These are phyloP conservation scores for Debaryomyces singareniensis DNA, from an alignment of 1,139 yeast genomes.

Conservation along the genomic window DNA sequence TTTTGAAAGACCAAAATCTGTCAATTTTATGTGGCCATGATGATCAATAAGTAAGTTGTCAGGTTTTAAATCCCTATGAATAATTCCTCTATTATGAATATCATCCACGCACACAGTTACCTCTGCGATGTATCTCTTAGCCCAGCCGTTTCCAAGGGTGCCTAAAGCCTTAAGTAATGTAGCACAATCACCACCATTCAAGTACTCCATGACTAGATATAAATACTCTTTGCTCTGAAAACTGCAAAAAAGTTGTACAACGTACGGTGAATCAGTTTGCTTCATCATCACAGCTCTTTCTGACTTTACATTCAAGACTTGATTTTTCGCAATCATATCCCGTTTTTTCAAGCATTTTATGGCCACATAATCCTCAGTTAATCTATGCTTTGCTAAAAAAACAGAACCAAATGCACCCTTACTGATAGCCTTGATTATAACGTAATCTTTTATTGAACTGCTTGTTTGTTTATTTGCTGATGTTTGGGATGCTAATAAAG, in stretches of 20 bases:
- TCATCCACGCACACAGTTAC: slow-evolving; percentile 87
- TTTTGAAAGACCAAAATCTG: slow-evolving; percentile 91
- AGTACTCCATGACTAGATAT: slow-evolving; percentile 92
- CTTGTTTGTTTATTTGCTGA: slow-evolving; percentile 41
- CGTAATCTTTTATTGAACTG: slow-evolving; percentile 84
- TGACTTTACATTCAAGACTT: slow-evolving; percentile 87
- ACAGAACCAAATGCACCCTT: slow-evolving; percentile 98
- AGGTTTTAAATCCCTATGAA: slow-evolving; percentile 93
- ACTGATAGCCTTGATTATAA: slow-evolving; percentile 85
- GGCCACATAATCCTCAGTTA: slow-evolving; percentile 94
- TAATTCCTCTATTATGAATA: slow-evolving; percentile 79
- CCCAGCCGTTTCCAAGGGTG: slow-evolving; percentile 81
- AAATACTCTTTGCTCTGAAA: slow-evolving; percentile 86
- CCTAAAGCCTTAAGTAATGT: slow-evolving; percentile 78
- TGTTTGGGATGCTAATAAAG: slow-evolving; percentile 62
- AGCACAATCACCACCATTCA: slow-evolving; percentile 95
- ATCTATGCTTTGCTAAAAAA: slow-evolving; percentile 70
- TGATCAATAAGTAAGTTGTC: slow-evolving; percentile 85
- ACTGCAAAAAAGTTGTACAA: slow-evolving; percentile 81
- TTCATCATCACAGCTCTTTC: slow-evolving; percentile 98
- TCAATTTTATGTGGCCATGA: slow-evolving; percentile 82
- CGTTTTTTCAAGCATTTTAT: slow-evolving; percentile 90
- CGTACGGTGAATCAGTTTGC: slow-evolving; percentile 90
- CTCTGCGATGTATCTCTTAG: slow-evolving; percentile 80
- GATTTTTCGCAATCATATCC: slow-evolving; percentile 96